Evolutionary conservation across 768 basidiomycete genomes (phyloP), one percentile per base, ranked within the genome.

Genomic region (Collybia mongolica): DNA sequence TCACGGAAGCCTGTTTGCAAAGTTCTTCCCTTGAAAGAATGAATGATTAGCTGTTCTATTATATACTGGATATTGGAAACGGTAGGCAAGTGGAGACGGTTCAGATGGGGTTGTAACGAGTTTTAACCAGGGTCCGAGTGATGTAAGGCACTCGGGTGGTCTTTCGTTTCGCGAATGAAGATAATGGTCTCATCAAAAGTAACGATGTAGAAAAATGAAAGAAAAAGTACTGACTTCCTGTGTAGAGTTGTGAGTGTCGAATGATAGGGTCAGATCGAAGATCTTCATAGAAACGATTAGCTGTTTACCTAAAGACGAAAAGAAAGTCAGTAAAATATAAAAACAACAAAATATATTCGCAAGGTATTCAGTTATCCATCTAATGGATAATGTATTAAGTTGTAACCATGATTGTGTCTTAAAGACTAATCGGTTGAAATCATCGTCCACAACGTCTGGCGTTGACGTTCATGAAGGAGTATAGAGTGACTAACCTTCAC

Each of bases 341-440:
- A n/a, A n/a, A n/a, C 28, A 48, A 56, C 14, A 46, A 39, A 28
- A 44, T 45, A 54, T 39, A 35, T 46, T 46, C 18, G 54, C 24
- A 50, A 56, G 49, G n/a, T 18, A 20, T 44, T 64, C 61, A 67
- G 60, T 50, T 48, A 59, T 57, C 42, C 47, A 54, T 49, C 54
- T 61, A 60, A 51, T 49, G 32, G 32, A 32, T 32, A 32, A 5
- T 49, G 46, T 53, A 49, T n/a, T 53, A 59, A 64, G 14, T 63
- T 82, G 72, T 82, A 90, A 90, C 87, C 89, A 90, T 80, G 70
- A 65, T 54, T 55, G 54, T 60, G 86, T 91, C 91, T 91, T 86
- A 68, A 92, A 92, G 90, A 95, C 91, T 94, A 95, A 95, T 94
- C 93, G 86, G 77, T 79, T 79, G 68, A 71, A 80, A 84, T 79